phyloP scores from a whole-genome alignment of 768 basidiomycete species.

The Chalciporus sphaerocephalus region DNA sequence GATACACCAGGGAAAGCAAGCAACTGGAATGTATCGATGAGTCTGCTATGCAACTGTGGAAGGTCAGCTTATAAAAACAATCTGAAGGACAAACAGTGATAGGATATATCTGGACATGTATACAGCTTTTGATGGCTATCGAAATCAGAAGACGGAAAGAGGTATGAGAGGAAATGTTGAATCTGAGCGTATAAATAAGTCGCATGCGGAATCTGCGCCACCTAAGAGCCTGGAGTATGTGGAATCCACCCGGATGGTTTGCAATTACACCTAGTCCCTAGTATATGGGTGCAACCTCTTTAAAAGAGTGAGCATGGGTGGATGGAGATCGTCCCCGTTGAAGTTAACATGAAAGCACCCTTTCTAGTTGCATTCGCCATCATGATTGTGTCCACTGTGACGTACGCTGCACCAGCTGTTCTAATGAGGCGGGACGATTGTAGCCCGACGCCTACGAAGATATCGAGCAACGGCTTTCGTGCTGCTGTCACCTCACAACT shows the following conservation, averaged over 20 bases:
- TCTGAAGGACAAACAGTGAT: too few relatives aligned
- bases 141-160: too few relatives aligned
- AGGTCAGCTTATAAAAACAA: too few relatives aligned
- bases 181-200: too few relatives aligned
- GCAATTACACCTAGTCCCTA: constrained; percentile 14
- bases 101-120: too few relatives aligned
- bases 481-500: not conserved
- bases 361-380: constrained; percentile 3
- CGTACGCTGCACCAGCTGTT: constrained; percentile 12
- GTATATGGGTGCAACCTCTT: constrained; percentile 6
- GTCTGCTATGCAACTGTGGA: too few relatives aligned
- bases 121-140: too few relatives aligned
- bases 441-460: constrained; percentile 14
- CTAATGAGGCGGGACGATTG: not conserved
- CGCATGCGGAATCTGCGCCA: too few relatives aligned
- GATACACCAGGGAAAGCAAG: too few relatives aligned
- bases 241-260: not conserved
- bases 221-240: too few relatives aligned
- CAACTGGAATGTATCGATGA: too few relatives aligned
- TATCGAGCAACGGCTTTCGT: not conserved
- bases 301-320: not conserved
- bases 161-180: too few relatives aligned
- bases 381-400: constrained; percentile 2
- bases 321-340: not conserved
- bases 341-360: constrained; percentile 3